Evolutionary conservation across 169 alveolate species (phyloP), one percentile per base, ranked within the genome.

Genomic region (Eimeria maxima): DNA sequence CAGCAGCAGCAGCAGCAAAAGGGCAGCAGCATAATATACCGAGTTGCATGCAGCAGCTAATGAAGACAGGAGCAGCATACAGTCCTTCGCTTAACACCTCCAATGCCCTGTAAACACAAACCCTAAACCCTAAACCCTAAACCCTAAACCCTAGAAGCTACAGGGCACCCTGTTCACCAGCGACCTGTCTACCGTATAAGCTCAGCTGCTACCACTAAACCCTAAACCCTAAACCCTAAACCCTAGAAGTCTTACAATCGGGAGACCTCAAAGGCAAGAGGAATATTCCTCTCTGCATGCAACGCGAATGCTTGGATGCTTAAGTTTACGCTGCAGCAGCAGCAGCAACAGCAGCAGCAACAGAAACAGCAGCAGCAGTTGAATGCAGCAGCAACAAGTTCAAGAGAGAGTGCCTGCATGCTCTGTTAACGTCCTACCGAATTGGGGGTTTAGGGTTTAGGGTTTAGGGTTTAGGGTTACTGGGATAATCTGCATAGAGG

Each of bases 241-340:
- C 57, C 57, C 57, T 50, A 50, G 57, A 5, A 50, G 57, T 11
- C 57, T 50, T 50, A 50, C 57, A 73, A 27, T 44, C 83, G 83
- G 29, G 83, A 4, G 24, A 73, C 83, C 50, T 73, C 83, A 38
- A 73, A 73, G 5, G 83, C 83, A 10, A 38, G 50, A 20, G 83
- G 83, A 73, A 73, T 73, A 42, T 73, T 38, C 24, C 83, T n/a
- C 83, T 73, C 83, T 27, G 83, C 83, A 73, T 73, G 83, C 83
- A 73, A 47, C 83, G 45, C 83, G 38, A 73, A 22, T 14, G 83
- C 83, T 47, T 73, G 83, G n/a, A 73, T 18, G 83, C 83, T 73
- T 47, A 73, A 38, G 45, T 20, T 73, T 18, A 73, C 83, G 38
- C 83, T 73, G 83, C 83, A 73, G 83, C 83, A 73, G 83, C 45